These are phyloP conservation scores for Elasticomyces elasticus DNA, from an alignment of 495 filamentous ascomycete species.

Conservation along the genomic window DNA sequence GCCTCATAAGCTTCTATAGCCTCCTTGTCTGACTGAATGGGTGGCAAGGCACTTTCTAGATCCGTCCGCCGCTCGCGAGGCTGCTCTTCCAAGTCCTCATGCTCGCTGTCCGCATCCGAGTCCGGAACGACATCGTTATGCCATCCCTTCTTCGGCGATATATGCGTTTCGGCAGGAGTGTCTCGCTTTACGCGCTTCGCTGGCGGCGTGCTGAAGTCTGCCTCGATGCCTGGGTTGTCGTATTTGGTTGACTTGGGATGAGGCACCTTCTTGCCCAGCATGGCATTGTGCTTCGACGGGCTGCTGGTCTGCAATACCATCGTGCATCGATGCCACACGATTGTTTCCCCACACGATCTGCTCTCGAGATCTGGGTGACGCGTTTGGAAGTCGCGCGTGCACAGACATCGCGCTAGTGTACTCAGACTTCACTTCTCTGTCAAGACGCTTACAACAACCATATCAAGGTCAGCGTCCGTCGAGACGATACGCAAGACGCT, in stretches of 20 bases:
- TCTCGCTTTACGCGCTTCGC: constrained; percentile 26
- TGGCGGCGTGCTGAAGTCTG: constrained; percentile 21
- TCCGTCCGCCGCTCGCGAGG: constrained; percentile 48
- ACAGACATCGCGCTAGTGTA: too few species aligned
- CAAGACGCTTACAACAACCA: too few species aligned
- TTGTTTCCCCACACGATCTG: too few species aligned
- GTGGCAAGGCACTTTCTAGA: constrained; percentile 65
- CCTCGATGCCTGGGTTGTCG: constrained; percentile 16
- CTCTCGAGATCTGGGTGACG: too few species aligned
- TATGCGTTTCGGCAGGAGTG: background rate
- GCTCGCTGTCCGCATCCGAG: constrained; percentile 29
- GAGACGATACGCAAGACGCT: too few species aligned
- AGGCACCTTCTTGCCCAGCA: constrained; percentile 25
- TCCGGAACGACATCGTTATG: constrained; percentile 21
- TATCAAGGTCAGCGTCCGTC: too few species aligned
- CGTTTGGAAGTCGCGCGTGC: too few species aligned
- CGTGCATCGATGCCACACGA: too few species aligned
- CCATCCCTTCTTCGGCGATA: background rate
- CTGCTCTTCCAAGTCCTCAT: constrained; percentile 14
- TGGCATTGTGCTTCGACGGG: constrained; percentile 32
- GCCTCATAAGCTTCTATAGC: constrained; percentile 76
- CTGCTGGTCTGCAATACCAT: constrained; percentile 26
- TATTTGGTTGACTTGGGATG: constrained; percentile 30
- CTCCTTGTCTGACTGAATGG: constrained; percentile 53
- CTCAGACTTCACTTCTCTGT: too few species aligned